A percentile compares a stretch with the other conserved stretches of the same genome.
Conservation (phyloP, 208 protist species). For the Trypanosoma melophagium region DNA sequence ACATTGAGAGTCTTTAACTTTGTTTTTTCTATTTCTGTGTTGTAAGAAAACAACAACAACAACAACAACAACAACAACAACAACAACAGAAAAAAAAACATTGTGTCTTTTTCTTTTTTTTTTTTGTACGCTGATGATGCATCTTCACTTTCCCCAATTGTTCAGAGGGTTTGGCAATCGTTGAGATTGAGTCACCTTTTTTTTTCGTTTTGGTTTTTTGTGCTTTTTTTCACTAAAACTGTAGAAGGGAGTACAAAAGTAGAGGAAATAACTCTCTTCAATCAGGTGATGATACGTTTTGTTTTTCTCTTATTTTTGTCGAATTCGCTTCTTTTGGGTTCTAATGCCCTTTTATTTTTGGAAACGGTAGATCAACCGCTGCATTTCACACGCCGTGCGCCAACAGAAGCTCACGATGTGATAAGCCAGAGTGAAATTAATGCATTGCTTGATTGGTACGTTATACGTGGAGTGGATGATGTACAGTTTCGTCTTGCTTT, state of each 20-base stretch:
- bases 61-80: too few species aligned
- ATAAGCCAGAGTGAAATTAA: conserved; percentile 14
- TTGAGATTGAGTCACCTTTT: too few species aligned
- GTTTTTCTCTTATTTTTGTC: conserved; percentile 3
- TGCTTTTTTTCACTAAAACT: too few species aligned
- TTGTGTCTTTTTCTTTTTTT: neutral
- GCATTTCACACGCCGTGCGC: conserved; percentile 8
- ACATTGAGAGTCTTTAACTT: neutral
- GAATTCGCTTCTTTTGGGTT: neutral
- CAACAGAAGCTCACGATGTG: conserved; percentile 5
- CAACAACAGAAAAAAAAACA: neutral
- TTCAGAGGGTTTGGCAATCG: neutral
- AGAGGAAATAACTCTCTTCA: neutral
- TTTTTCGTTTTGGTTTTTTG: neutral
- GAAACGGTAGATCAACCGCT: conserved; percentile 11
- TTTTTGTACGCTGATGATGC: neutral
- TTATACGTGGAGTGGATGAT: conserved; percentile 1
- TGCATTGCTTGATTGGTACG: conserved; percentile 25
- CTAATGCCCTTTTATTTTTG: conserved; percentile 17
- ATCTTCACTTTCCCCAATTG: neutral
- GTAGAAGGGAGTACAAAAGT: neutral
- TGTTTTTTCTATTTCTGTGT: neutral
- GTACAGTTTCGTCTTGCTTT: conserved; percentile 25
- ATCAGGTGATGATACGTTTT: conserved; percentile 6
- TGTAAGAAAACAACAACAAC: neutral